A percentile compares a stretch with the other conserved stretches of the same genome.
Evolutionary conservation across 2,329 filamentous ascomycete species (phyloP).

Genomic region (Ceratocystis albifundus): DNA sequence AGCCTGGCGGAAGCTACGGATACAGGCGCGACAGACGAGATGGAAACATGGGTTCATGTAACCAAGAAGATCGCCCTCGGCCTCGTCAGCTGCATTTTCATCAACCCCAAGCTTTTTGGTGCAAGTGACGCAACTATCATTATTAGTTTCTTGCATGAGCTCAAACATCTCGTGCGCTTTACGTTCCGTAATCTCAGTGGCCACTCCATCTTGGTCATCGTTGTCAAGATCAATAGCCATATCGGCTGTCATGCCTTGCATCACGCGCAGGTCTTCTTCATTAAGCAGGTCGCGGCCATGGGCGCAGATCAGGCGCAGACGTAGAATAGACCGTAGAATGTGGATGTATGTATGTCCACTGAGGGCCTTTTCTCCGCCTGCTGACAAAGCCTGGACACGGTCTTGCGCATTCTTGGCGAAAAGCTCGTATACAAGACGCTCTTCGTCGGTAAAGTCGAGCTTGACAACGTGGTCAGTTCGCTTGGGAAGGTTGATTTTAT

Average conservation of each 20-base stretch:
- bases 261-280: conserved; percentile 66
- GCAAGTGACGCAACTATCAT: conserved; percentile 62
- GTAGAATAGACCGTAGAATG: conserved; percentile 80
- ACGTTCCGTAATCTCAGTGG: conserved; percentile 46
- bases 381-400: conserved; percentile 64
- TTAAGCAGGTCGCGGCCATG: conserved; percentile 87
- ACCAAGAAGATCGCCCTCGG: conserved; percentile 55
- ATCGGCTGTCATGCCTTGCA: conserved; percentile 70
- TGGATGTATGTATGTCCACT: conserved; percentile 86
- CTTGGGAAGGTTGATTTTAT: conserved; percentile 71
- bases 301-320: conserved; percentile 79
- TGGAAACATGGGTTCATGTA: conserved; percentile 83
- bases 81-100: conserved; percentile 45
- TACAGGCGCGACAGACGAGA: conserved; percentile 66
- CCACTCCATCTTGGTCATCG: conserved; percentile 51
- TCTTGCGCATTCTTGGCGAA: conserved; percentile 73
- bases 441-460: conserved; percentile 64
- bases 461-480: conserved; percentile 61
- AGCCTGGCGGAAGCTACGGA: conserved; percentile 46
- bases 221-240: conserved; percentile 85
- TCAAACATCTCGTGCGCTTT: conserved; percentile 79
- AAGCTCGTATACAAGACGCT: conserved; percentile 67
- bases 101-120: conserved; percentile 48
- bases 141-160: conserved; percentile 70
- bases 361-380: conserved; percentile 46